Evolutionary conservation across 768 basidiomycete genomes (phyloP).

Genomic region (Xerocomus brunneocitrinus): DNA sequence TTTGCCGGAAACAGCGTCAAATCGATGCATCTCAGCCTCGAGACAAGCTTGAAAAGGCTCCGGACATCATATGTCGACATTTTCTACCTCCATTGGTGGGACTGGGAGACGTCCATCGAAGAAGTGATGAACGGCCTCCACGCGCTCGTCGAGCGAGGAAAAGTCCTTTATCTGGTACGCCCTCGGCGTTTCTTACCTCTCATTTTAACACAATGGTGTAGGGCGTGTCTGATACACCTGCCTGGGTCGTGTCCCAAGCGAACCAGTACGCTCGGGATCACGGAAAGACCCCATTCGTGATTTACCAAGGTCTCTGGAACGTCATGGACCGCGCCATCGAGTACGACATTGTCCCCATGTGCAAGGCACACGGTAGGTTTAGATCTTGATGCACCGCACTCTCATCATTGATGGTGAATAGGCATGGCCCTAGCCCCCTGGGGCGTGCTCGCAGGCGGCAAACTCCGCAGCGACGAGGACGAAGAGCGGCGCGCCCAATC

Average conservation of each 20-base stretch:
- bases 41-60: slow-evolving; percentile 22
- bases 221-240: slow-evolving; percentile 33
- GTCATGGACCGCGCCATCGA: slow-evolving; percentile 39
- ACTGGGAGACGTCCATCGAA: slow-evolving; percentile 35
- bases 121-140: slow-evolving; percentile 41
- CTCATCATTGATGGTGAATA: not conserved
- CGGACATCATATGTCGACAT: slow-evolving; percentile 20
- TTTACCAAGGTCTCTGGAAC: slow-evolving; percentile 41
- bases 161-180: slow-evolving; percentile 34
- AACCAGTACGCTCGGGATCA: slow-evolving; percentile 41
- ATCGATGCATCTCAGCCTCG: slow-evolving; percentile 38
- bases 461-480: slow-evolving; percentile 30
- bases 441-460: slow-evolving; percentile 33
- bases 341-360: slow-evolving; percentile 40
- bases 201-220: not conserved
- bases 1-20: slow-evolving; percentile 49
- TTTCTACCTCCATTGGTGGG: slow-evolving; percentile 31
- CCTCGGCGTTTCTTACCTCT: too few relatives aligned
- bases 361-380: slow-evolving; percentile 20
- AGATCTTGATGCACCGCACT: not conserved
- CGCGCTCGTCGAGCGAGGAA: slow-evolving; percentile 34
- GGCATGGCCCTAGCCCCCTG: slow-evolving; percentile 36
- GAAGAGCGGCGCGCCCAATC: slow-evolving; percentile 25
- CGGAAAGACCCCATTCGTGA: slow-evolving; percentile 41
- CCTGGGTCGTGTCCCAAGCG: slow-evolving; percentile 37